phyloP scores from a whole-genome alignment of 441 rosid species.

The Omphalea diandra region DNA sequence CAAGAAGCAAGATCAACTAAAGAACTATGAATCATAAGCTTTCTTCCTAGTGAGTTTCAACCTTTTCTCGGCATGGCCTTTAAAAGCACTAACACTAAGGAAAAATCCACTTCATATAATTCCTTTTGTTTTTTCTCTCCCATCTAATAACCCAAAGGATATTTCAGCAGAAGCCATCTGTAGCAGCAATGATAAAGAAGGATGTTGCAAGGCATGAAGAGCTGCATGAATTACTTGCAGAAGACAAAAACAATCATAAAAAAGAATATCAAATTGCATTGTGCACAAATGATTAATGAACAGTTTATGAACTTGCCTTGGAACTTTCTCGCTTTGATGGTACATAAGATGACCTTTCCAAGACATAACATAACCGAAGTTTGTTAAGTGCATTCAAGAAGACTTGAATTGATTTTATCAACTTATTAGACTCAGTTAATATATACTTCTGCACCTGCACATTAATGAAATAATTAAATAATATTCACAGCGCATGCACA shows the following conservation, averaged over 20 bases:
- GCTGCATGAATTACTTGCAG: neutral
- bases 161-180: neutral
- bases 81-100: neutral
- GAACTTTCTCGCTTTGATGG: conserved; percentile 57
- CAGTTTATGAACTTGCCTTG: conserved; percentile 42
- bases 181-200: neutral
- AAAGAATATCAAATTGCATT: neutral
- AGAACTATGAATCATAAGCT: neutral
- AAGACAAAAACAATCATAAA: neutral
- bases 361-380: conserved; percentile 73
- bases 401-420: conserved; percentile 86
- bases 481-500: conserved; percentile 1
- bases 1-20: neutral
- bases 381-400: conserved; percentile 84
- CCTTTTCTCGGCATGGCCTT: neutral
- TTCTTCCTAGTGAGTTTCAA: neutral
- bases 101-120: neutral
- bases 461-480: conserved; percentile 21
- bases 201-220: neutral
- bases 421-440: conserved; percentile 66
- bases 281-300: conserved; percentile 19
- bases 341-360: conserved; percentile 52
- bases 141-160: conserved; percentile 2
- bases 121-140: neutral
- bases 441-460: conserved; percentile 79